Evolutionary conservation across 108 stramenopile genomes (phyloP), one percentile per base, ranked within the genome.

Genomic region (Skeletonema marinoi): DNA sequence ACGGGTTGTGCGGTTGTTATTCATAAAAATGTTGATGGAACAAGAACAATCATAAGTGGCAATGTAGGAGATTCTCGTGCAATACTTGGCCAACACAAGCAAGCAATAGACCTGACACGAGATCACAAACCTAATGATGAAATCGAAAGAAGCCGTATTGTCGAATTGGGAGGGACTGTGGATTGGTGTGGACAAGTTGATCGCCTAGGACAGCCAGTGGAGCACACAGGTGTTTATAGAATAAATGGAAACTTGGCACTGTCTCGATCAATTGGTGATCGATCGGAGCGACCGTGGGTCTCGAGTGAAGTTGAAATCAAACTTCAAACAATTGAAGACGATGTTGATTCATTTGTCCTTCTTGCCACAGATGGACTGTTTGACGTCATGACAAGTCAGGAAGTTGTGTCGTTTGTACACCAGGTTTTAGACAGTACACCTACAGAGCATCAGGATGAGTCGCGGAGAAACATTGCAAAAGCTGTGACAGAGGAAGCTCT

Each of bases 231-330:
- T 5, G 94, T 96, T 4, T 97, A 94, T 77, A 76, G 98, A 30
- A 93, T 98, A 58, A 98, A 98, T 87, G 96, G 98, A 14, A 98
- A 96, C 74, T 80, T 98, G 31, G 95, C 98, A 36, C 70, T 98
- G 14, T 94, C 98, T 4, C 78, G 98, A 8, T 92, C 98, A 7
- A 90, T 98, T 58, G 98, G 98, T n/a, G 98, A 98, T 81, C 83
- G 95, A 6, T 86, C 87, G 31, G 96, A 96, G 69, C 84, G 93
- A 8, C 98, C 98, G 9, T 84, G 80, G 63, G 94, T 98, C 4
- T 88, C 78, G 38, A 88, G 85, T 31, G 89, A 91, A 42, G 91
- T 92, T 0, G 98, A 98, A 19, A 84, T 98, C n/a, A 73, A 71
- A 38, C 70, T 76, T 35, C 74, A 87, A 30, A 63, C 75, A 11